Evolutionary conservation across 2,329 filamentous ascomycete species (phyloP).

Genomic region (Phialophora chinensis): DNA sequence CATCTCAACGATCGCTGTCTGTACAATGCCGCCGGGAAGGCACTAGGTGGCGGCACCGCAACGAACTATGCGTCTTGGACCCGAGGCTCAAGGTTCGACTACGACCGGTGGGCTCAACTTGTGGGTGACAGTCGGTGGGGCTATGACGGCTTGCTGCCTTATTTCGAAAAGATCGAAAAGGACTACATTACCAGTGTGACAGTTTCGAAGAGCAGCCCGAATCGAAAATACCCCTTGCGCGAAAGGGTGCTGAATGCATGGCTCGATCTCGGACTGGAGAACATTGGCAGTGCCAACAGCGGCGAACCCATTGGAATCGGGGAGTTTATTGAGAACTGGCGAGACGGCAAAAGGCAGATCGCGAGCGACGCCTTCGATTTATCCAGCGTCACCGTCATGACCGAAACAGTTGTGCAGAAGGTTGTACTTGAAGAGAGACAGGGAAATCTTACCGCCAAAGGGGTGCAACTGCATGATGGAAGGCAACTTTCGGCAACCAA

Average conservation of each 20-base stretch:
- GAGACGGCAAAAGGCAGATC: constrained; percentile 41
- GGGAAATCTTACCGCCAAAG: constrained; percentile 35
- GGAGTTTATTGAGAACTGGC: constrained; percentile 43
- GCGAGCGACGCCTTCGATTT: constrained; percentile 42
- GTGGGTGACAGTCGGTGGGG: constrained; percentile 54
- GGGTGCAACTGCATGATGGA: constrained; percentile 41
- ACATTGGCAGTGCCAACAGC: constrained; percentile 39
- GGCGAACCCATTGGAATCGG: constrained; percentile 43
- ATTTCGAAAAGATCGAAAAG: constrained; percentile 52
- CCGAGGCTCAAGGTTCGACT: constrained; percentile 53
- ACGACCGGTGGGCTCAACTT: constrained; percentile 54
- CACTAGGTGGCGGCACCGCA: constrained; percentile 50
- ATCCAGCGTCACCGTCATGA: constrained; percentile 38
- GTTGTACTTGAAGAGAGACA: constrained; percentile 37
- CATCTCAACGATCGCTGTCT: constrained; percentile 18
- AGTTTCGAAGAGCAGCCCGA: constrained; percentile 39
- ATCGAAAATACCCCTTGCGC: constrained; percentile 49
- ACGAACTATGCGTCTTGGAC: constrained; percentile 52
- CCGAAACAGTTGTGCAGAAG: constrained; percentile 37
- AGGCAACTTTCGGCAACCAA: constrained; percentile 46
- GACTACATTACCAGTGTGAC: constrained; percentile 42
- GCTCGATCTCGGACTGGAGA: constrained; percentile 43
- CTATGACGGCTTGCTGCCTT: constrained; percentile 55
- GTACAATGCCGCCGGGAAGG: constrained; percentile 41
- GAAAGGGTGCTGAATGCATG: constrained; percentile 47